Conservation (phyloP, 2,329 filamentous ascomycete species). For the Dothideomycetidae sp. region DNA sequence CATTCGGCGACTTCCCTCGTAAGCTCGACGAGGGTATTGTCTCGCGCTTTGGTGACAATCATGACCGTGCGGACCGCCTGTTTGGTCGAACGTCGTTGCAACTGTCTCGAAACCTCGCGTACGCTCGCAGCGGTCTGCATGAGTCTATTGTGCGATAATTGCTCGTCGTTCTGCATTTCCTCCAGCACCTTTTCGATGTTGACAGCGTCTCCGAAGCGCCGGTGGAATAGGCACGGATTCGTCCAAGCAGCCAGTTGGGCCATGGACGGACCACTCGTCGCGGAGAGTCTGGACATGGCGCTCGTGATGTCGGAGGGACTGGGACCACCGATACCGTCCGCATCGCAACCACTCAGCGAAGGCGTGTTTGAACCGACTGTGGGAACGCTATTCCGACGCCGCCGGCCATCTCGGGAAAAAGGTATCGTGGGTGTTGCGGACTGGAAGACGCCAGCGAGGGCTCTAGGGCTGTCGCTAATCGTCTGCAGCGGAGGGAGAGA, state of each 20-base stretch:
- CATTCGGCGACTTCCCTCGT: constrained; percentile 79
- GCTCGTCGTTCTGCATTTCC: constrained; percentile 78
- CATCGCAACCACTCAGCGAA: constrained; percentile 8
- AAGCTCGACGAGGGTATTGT: constrained; percentile 80
- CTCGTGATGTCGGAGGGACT: constrained; percentile 11
- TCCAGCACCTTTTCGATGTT: constrained; percentile 90
- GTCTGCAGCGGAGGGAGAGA: neutral
- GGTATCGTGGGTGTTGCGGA: neutral
- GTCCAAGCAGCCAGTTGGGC: constrained; percentile 52
- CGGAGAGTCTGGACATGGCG: constrained; percentile 11
- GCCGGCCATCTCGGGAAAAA: neutral
- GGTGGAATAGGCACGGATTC: constrained; percentile 95
- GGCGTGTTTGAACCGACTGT: constrained; percentile 10
- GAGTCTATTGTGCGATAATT: constrained; percentile 81
- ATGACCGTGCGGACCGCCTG: constrained; percentile 87
- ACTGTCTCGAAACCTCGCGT: constrained; percentile 85
- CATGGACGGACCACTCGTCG: constrained; percentile 12
- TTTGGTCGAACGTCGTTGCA: constrained; percentile 83
- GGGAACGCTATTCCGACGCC: constrained; percentile 13
- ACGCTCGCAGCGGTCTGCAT: constrained; percentile 93
- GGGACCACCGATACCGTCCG: constrained; percentile 5
- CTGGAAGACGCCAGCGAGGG: neutral
- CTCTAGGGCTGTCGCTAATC: neutral
- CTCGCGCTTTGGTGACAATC: constrained; percentile 96
- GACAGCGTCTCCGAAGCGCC: constrained; percentile 89